Evolutionary conservation across 139 green algal genomes (phyloP).

Genomic region (Chlamydomonas asymmetrica): DNA sequence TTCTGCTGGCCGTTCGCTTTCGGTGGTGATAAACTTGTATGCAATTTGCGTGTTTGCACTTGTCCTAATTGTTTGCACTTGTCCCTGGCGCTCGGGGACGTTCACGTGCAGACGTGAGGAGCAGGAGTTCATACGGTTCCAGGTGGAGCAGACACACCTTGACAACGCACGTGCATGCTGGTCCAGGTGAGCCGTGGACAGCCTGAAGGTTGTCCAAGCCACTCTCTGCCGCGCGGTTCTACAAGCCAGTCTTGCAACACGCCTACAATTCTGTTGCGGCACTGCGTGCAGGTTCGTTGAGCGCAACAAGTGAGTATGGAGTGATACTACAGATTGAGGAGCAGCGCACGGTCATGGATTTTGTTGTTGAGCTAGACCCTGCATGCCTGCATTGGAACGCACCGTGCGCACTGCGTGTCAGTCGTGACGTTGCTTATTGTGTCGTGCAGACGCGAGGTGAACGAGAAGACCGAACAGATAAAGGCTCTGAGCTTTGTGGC

Average conservation of each 20-base stretch:
- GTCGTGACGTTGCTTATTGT: not conserved
- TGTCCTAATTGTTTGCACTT: not conserved
- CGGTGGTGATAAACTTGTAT: too few species aligned
- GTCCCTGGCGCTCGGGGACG: not conserved
- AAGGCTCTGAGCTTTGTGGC: constrained; percentile 69
- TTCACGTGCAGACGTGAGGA: constrained; percentile 39
- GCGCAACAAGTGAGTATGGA: too few species aligned
- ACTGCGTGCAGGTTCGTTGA: too few species aligned
- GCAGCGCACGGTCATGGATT: too few species aligned
- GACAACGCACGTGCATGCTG: constrained; percentile 73
- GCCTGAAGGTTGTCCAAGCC: not conserved
- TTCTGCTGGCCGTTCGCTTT: too few species aligned
- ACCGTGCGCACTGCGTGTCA: not conserved
- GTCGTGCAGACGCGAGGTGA: constrained; percentile 49
- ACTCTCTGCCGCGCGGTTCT: not conserved
- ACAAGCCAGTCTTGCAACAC: too few species aligned
- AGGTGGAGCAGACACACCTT: constrained; percentile 67
- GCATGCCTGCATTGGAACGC: too few species aligned
- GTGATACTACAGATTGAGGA: too few species aligned
- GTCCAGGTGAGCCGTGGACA: constrained; percentile 34
- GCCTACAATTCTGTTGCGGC: too few species aligned
- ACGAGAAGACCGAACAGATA: constrained; percentile 81
- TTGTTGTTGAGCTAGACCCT: too few species aligned
- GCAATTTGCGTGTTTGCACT: too few species aligned
- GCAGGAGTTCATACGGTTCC: constrained; percentile 44